These are phyloP conservation scores for Leersia perrieri DNA, from an alignment of 176 grass and related monocot genomes.

Conservation along the genomic window DNA sequence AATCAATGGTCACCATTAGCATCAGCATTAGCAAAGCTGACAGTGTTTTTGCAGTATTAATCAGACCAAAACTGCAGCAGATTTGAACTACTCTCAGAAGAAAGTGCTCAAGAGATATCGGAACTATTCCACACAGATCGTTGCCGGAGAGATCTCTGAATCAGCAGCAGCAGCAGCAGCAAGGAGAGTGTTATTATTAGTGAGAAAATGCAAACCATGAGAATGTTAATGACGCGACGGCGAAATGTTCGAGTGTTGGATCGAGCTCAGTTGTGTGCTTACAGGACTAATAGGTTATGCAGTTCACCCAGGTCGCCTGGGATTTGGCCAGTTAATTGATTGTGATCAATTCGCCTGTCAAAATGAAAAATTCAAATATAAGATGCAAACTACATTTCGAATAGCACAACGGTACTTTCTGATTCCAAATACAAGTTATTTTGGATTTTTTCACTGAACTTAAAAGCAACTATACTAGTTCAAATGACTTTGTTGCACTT, in stretches of 20 bases:
- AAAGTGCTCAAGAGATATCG: conserved; percentile 48
- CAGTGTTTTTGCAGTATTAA: background rate
- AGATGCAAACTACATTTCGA: background rate
- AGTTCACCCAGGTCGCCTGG: conserved; percentile 55
- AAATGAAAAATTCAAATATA: background rate
- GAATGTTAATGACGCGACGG: background rate
- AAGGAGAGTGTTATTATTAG: background rate
- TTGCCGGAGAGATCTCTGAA: conserved; percentile 80
- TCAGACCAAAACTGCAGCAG: background rate
- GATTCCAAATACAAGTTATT: background rate
- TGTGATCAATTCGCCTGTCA: conserved; percentile 62
- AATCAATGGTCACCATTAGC: background rate
- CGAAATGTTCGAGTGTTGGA: background rate
- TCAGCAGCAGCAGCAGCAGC: no score
- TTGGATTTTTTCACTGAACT: background rate
- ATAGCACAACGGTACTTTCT: background rate
- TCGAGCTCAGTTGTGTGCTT: conserved; percentile 23
- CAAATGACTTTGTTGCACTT: no score
- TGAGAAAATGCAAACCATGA: no score
- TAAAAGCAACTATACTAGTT: no score
- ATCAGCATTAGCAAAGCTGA: background rate
- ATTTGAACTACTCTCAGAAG: conserved; percentile 47
- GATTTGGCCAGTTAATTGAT: conserved; percentile 65
- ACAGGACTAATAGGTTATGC: conserved; percentile 39
- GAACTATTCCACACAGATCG: conserved; percentile 71